Evolutionary conservation across 495 filamentous ascomycete genomes (phyloP).

Genomic region (Cryomyces antarcticus): DNA sequence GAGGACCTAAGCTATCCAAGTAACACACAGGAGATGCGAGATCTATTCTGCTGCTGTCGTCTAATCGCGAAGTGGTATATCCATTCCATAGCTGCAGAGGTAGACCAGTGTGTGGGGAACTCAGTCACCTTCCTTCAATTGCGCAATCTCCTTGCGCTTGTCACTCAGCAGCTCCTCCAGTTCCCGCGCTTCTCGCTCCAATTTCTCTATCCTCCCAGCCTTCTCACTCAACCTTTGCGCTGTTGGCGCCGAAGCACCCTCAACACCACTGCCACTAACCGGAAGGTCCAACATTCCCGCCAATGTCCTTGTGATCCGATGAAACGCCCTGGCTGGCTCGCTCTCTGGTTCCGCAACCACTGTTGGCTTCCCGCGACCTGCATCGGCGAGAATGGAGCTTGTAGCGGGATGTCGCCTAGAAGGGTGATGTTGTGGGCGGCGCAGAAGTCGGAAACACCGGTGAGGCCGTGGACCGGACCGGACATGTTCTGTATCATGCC

Average conservation of each 20-base stretch:
- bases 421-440: constrained; percentile 47
- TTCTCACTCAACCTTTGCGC: not conserved
- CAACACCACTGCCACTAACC: not conserved
- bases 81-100: no score
- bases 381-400: constrained; percentile 78
- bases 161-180: no score
- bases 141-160: no score
- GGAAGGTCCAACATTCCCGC: no score
- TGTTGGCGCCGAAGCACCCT: not conserved
- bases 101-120: no score
- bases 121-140: no score
- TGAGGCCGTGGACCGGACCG: constrained; percentile 64
- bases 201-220: no score
- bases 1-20: no score
- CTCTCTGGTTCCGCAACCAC: constrained; percentile 70
- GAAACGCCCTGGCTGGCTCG: constrained; percentile 47
- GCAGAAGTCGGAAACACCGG: constrained; percentile 32
- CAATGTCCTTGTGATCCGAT: not conserved
- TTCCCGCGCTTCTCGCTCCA: no score
- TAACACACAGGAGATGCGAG: no score
- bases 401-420: constrained; percentile 76
- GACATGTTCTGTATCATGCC: constrained; percentile 98
- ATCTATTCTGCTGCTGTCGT: no score
- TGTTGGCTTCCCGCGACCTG: constrained; percentile 73
- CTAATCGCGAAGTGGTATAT: no score